Evolutionary conservation across 2,329 filamentous ascomycete species (phyloP).

Genomic region (Penicillium sp.): DNA sequence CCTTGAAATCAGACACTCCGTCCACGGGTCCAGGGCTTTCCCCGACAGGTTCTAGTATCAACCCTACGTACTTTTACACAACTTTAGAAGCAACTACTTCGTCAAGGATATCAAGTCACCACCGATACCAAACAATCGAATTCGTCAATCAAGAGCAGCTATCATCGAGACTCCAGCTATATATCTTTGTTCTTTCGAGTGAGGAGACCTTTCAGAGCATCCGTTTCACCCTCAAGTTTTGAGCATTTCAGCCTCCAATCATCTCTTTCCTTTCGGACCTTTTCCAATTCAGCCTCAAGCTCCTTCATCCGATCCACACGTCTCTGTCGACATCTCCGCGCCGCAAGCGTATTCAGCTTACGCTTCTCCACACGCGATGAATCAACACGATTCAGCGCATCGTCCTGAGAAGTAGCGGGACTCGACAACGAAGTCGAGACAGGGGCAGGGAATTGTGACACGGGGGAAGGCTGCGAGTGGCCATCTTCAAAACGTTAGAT

Average conservation of each 20-base stretch:
- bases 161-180: background rate
- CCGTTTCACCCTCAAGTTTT: slow-evolving; percentile 40
- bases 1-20: too few species aligned
- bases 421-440: slow-evolving; percentile 19
- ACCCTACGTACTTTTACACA: background rate
- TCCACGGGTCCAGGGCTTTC: too few species aligned
- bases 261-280: slow-evolving; percentile 35
- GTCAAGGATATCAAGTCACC: background rate
- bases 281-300: slow-evolving; percentile 36
- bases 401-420: slow-evolving; percentile 20
- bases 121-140: background rate
- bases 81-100: background rate
- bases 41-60: too few species aligned
- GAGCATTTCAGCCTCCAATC: slow-evolving; percentile 38
- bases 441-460: slow-evolving; percentile 18
- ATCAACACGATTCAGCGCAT: slow-evolving; percentile 15
- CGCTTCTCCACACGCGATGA: slow-evolving; percentile 35
- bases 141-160: slow-evolving; percentile 10
- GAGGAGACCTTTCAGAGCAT: slow-evolving; percentile 33
- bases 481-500: slow-evolving; percentile 17
- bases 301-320: slow-evolving; percentile 35
- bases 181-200: slow-evolving; percentile 20
- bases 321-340: slow-evolving; percentile 39
- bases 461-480: slow-evolving; percentile 21
- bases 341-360: slow-evolving; percentile 39